A percentile compares a stretch with the other conserved stretches of the same genome.
Evolutionary conservation across 345 rosid species (phyloP).

Genomic region (Bruguiera parviflora): DNA sequence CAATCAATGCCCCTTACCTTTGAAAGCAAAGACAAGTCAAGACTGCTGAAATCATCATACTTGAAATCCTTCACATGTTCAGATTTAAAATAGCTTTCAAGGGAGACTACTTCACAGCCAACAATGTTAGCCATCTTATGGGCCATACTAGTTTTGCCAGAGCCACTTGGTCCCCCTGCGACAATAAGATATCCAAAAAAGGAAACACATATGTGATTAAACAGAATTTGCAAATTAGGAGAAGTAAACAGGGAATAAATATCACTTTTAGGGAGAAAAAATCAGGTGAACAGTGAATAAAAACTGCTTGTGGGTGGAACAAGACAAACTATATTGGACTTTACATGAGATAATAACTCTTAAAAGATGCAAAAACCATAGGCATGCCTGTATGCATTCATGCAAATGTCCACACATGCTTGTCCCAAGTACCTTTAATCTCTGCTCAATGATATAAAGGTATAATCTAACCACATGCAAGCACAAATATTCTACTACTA

Average conservation of each 20-base stretch:
- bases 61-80: conserved; percentile 86
- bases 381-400: too few species aligned
- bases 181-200: conserved; percentile 9
- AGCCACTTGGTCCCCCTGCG: conserved; percentile 99
- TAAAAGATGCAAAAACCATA: too few species aligned
- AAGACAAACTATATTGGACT: too few species aligned
- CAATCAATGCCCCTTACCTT: conserved; percentile 49
- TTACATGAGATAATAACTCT: too few species aligned
- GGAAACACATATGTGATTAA: neutral
- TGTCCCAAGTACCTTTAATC: too few species aligned
- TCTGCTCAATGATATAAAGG: too few species aligned
- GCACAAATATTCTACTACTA: too few species aligned
- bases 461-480: too few species aligned
- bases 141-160: conserved; percentile 99
- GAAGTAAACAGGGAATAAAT: neutral
- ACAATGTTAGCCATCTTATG: conserved; percentile 99
- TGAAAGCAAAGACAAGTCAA: conserved; percentile 80
- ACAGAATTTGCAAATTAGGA: neutral
- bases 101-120: conserved; percentile 99
- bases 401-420: too few species aligned
- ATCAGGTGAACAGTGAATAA: too few species aligned
- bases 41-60: conserved; percentile 86
- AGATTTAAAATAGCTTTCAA: conserved; percentile 85
- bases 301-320: too few species aligned
- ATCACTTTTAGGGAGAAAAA: too few species aligned